A percentile compares a stretch with the other conserved stretches of the same genome.
Evolutionary conservation across 1,139 yeast species (phyloP).

Genomic region (Debaryomyces udenii): DNA sequence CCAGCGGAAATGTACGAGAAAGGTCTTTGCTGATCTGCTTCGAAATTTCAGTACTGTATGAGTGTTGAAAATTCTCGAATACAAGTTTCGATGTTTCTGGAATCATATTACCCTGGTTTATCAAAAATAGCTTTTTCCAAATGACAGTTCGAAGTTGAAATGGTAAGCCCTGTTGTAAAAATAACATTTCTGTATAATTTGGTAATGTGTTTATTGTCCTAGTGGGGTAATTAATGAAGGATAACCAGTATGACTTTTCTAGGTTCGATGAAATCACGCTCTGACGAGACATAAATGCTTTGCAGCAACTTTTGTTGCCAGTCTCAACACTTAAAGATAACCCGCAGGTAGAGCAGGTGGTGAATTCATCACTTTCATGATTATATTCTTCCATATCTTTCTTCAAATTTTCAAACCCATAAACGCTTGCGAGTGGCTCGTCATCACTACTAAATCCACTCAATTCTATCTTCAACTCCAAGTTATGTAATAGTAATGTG

Average conservation of each 20-base stretch:
- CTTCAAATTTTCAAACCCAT: conserved; percentile 2
- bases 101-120: conserved; percentile 30
- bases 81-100: conserved; percentile 42
- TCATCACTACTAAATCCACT: conserved; percentile 3
- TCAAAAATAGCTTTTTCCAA: conserved; percentile 41
- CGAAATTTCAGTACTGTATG: conserved; percentile 43
- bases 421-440: background rate
- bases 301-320: conserved; percentile 25
- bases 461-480: conserved; percentile 36
- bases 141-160: conserved; percentile 38
- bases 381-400: conserved; percentile 26
- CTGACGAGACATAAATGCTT: conserved; percentile 12
- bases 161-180: conserved; percentile 47
- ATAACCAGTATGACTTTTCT: conserved; percentile 49
- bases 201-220: conserved; percentile 52
- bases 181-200: conserved; percentile 45
- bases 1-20: conserved; percentile 63
- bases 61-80: conserved; percentile 47
- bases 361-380: conserved; percentile 36
- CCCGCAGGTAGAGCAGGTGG: conserved; percentile 38
- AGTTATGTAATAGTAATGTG: conserved; percentile 30
- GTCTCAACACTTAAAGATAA: conserved; percentile 17
- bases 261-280: conserved; percentile 28
- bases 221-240: conserved; percentile 48
- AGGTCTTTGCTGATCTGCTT: conserved; percentile 65